Conservation (phyloP, 192 early-diverging fungal species). For the Linnemannia elongata region DNA sequence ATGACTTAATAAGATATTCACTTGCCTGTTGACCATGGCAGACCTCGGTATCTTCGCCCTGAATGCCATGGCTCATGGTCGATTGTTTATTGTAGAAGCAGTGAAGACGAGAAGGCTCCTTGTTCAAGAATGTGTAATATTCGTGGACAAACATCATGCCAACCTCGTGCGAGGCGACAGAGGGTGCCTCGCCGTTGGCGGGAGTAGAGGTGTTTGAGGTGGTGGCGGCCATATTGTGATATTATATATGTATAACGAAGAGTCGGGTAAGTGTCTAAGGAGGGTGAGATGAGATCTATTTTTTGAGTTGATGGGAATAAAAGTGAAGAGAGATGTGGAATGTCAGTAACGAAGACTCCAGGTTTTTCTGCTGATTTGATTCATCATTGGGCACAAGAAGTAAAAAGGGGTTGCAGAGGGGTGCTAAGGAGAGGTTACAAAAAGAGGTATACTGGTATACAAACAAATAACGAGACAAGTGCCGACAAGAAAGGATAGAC, state of each 20-base stretch:
- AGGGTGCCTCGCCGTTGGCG: conserved; percentile 29
- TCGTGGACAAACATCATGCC: conserved; percentile 96
- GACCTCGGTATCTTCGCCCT: conserved; percentile 78
- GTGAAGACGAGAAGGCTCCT: conserved; percentile 83
- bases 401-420: neutral
- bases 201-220: conserved; percentile 43
- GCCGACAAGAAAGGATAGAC: neutral
- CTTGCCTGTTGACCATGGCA: conserved; percentile 81
- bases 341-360: conserved; percentile 18
- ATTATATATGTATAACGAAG: conserved; percentile 35
- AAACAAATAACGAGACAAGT: neutral
- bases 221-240: conserved; percentile 37
- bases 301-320: neutral
- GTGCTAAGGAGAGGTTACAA: neutral
- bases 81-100: conserved; percentile 92
- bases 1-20: conserved; percentile 1
- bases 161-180: conserved; percentile 74
- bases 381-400: neutral
- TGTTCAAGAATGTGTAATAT: conserved; percentile 94
- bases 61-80: conserved; percentile 83
- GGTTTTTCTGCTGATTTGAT: neutral
- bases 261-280: neutral
- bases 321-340: conserved; percentile 3
- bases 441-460: neutral
- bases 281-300: conserved; percentile 13